A percentile compares a stretch with the other conserved stretches of the same genome.
phyloP scores from a whole-genome alignment of 2,329 filamentous ascomycete species.

The Cytospora piceae region DNA sequence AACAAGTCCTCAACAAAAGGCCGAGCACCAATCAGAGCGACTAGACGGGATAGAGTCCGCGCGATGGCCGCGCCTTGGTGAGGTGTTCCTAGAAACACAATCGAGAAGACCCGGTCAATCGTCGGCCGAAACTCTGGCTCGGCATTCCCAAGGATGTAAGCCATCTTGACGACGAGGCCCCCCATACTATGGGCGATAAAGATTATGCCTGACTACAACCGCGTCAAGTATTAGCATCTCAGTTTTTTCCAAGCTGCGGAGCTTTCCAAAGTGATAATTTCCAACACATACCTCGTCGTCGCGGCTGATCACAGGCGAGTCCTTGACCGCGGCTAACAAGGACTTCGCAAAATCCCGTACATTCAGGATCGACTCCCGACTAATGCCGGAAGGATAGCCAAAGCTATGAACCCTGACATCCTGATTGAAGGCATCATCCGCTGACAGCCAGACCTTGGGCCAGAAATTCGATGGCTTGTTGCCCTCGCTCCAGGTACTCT shows the following conservation, averaged over 20 bases:
- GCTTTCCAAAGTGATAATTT: no score
- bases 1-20: conserved; percentile 40
- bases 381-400: conserved; percentile 35
- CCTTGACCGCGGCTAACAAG: conserved; percentile 37
- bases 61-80: conserved; percentile 41
- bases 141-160: conserved; percentile 39
- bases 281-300: conserved; percentile 31
- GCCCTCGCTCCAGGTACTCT: conserved; percentile 42
- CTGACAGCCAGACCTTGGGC: conserved; percentile 41
- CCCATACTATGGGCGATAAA: conserved; percentile 46
- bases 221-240: neutral
- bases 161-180: conserved; percentile 43
- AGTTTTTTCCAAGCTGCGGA: no score
- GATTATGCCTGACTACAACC: conserved; percentile 35
- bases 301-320: conserved; percentile 35
- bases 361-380: conserved; percentile 35
- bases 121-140: conserved; percentile 32
- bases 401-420: conserved; percentile 42
- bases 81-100: conserved; percentile 46
- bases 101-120: conserved; percentile 34
- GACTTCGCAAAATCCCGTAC: conserved; percentile 40
- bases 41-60: conserved; percentile 34
- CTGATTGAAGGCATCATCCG: conserved; percentile 38
- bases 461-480: conserved; percentile 36
- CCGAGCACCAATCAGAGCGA: conserved; percentile 33